These are phyloP conservation scores for Isabelozyma pseudorhagii DNA, from an alignment of 805 yeast species.

Conservation along the genomic window DNA sequence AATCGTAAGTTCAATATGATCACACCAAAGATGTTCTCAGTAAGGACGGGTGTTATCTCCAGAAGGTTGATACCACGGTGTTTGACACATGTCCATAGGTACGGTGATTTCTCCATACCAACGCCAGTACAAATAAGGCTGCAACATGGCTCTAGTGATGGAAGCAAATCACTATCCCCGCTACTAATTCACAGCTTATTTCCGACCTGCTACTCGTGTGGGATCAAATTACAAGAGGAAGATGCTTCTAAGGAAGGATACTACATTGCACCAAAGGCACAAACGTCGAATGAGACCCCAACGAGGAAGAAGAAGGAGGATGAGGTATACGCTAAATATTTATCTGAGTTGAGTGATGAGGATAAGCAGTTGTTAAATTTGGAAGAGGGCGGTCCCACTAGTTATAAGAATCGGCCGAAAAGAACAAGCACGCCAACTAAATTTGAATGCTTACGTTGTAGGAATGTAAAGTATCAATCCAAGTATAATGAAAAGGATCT, in stretches of 20 bases:
- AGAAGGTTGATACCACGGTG: not conserved
- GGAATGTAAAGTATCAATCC: slow-evolving; percentile 46
- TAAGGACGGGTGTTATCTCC: not conserved
- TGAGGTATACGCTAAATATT: slow-evolving; percentile 14
- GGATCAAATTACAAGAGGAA: slow-evolving; percentile 45
- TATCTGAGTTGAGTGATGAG: slow-evolving; percentile 23
- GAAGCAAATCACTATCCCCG: not conserved
- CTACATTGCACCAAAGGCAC: slow-evolving; percentile 16
- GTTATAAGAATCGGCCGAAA: not conserved
- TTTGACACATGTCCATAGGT: not conserved
- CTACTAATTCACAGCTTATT: slow-evolving; percentile 6
- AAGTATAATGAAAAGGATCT: slow-evolving; percentile 21
- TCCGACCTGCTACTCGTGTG: slow-evolving; percentile 53
- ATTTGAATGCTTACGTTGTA: slow-evolving; percentile 54
- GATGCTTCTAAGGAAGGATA: slow-evolving; percentile 42
- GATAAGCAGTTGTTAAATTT: slow-evolving; percentile 19
- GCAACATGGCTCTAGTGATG: not conserved
- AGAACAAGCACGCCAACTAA: not conserved
- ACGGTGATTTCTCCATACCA: not conserved
- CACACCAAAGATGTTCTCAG: not conserved
- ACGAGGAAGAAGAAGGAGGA: slow-evolving; percentile 17
- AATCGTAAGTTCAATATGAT: no score
- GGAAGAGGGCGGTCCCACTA: not conserved
- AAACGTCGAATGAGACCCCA: slow-evolving; percentile 1
- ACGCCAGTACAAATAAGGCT: not conserved